Evolutionary conservation across 768 basidiomycete genomes (phyloP), one percentile per base, ranked within the genome.

Genomic region (Strobilomyces dryophilus): DNA sequence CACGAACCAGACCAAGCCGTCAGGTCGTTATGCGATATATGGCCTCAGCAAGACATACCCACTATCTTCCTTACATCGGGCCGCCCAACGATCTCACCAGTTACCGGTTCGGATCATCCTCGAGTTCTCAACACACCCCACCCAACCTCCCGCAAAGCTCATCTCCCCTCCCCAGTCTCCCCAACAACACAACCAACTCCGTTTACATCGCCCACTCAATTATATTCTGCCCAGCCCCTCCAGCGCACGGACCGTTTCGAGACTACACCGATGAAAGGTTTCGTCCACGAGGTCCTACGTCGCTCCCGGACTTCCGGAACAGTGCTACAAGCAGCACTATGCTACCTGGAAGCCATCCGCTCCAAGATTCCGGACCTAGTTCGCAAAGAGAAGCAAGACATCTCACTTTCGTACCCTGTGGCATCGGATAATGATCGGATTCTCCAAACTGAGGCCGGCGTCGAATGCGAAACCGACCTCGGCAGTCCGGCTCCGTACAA

Each of bases 221-320:
- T 65, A 6, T 63, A 69, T 46, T 61, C 66, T 10, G n/a, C 57
- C 20, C 67, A 60, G 36, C 58, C 51, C 53, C 41, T 51, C 7
- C 17, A 43, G 2, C 50, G 14, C 45, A 41, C 57, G 29, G 65
- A 56, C 14, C 62, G 50, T 11, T 61, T 65, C 56, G 74, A 76
- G 44, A 65, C 82, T 17, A 72, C 82, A 8, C 84, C 87, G 8
- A 78, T 91, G 57, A 84, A 80, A 58, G 76, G 79, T 5, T 95
- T 95, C 61, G 89, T 95, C 27, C 87, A 91, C 65, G 92, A 95
- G 70, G 88, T 94, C 8, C 78, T 95, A 14, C 80, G 89, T 47
- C 86, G 93, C 35, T 93, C 90, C 12, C 81, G 89, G 44, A 94
- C 92, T 0, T 88, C 89, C 5, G 88, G 85, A 40, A 82, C 79